A percentile compares a stretch with the other conserved stretches of the same genome.
Conservation (phyloP, 495 filamentous ascomycete species). For the Aspergillus homomorphus region DNA sequence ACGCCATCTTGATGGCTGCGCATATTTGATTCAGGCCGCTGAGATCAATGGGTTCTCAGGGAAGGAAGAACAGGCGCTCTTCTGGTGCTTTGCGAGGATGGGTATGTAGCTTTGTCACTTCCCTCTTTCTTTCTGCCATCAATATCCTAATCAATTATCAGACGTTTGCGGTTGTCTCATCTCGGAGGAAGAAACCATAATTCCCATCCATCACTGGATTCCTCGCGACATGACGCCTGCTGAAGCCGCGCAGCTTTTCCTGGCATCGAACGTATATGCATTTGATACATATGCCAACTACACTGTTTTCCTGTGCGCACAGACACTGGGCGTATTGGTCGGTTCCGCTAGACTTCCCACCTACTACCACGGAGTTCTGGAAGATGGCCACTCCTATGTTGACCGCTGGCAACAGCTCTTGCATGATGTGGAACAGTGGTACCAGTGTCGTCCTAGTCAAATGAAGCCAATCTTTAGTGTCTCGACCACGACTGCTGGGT, state of each 20-base stretch:
- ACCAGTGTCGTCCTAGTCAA: conserved; percentile 36
- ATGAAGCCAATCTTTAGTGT: conserved; percentile 34
- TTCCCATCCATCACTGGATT: conserved; percentile 33
- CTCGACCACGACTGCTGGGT: conserved; percentile 13
- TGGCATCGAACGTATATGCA: conserved; percentile 25
- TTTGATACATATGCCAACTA: conserved; percentile 41
- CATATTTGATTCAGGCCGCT: conserved; percentile 38
- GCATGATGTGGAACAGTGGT: conserved; percentile 37
- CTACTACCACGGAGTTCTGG: conserved; percentile 17
- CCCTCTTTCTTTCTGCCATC: not conserved
- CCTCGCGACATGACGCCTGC: conserved; percentile 25
- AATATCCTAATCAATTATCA: conserved; percentile 5
- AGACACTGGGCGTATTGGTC: conserved; percentile 36
- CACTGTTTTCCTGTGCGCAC: conserved; percentile 43
- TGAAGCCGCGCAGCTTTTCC: conserved; percentile 27
- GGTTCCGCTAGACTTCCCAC: conserved; percentile 21
- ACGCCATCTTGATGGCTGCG: conserved; percentile 47
- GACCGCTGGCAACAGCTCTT: conserved; percentile 36
- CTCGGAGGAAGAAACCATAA: conserved; percentile 38
- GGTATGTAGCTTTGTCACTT: conserved; percentile 31
- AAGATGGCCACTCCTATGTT: conserved; percentile 23
- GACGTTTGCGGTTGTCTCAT: conserved; percentile 46
- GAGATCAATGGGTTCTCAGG: conserved; percentile 40
- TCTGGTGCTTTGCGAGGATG: conserved; percentile 50
- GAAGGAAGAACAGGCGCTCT: conserved; percentile 41